Base-by-base conservation (phyloP, 1,139 yeast species). In the Taphrina flavorubra region DNA sequence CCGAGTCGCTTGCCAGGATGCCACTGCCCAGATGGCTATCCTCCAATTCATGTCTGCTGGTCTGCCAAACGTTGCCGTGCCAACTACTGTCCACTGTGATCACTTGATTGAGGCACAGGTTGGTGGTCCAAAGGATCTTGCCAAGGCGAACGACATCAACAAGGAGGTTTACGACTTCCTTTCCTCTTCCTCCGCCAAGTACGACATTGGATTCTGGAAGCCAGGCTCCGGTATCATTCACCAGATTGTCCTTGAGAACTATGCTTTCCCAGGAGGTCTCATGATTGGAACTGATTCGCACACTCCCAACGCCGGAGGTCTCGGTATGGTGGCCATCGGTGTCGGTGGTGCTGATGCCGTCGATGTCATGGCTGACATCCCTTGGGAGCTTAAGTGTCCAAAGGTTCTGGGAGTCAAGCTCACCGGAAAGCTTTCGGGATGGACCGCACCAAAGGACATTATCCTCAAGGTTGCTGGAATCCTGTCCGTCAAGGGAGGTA, bases 261-360 rank as follows among this genome's bases (percentile, higher is more conserved):
- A 90, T 81, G 96, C 97, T 72, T 90, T 90, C 89, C 98, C 98
- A 82, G 98, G 98, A 85, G 94, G 94, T 75, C 84, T 94, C 81
- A 86, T 94, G 83, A 89, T 94, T 76, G 98, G 99, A 85, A 92
- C 99, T 73, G 99, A 94, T 82, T 92, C 98, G 58, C 98, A 94
- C 84, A 94, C 99, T 76, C 98, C 98, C 75, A 94, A 94, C 80
- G 99, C 98, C 75, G 98, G 99, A 86, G 99, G 98, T 83, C 86
- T 94, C 78, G 99, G 99, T 84, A 96, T 90, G 84, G 85, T 92
- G 77, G 98, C 98, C 77, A 94, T 94, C 79, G 99, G 98, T 87
- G 98, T 94, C 75, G 99, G 99, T 87, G 99, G 98, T 88, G 99
- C 99, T 77, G 99, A 94, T 81, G 98, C 98, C 74, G 98, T 94